Conservation (phyloP, 176 grass and related monocot species). For the Carex parvula region DNA sequence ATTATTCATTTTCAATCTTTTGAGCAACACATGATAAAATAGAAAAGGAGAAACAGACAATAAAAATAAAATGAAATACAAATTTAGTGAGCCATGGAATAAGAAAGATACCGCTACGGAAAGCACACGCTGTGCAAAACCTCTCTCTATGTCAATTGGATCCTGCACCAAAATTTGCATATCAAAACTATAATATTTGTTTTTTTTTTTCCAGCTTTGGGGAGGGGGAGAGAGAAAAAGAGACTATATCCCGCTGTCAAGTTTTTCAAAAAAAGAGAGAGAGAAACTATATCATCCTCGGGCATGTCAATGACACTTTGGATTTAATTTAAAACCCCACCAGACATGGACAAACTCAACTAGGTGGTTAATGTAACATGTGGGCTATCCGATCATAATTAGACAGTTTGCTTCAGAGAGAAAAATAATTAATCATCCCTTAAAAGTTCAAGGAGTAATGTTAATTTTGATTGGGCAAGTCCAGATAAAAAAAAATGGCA, state of each 20-base stretch:
- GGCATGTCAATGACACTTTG: too few species aligned
- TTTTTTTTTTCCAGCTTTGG: background rate
- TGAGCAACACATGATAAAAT: background rate
- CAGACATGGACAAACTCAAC: too few species aligned
- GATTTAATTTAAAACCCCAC: too few species aligned
- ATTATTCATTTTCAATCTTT: constrained; percentile 14
- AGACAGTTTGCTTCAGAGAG: background rate
- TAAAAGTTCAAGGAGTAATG: background rate
- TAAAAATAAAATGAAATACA: constrained; percentile 2
- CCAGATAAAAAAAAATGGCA: background rate
- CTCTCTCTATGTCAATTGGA: constrained; percentile 86
- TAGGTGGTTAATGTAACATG: background rate
- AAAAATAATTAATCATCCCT: background rate
- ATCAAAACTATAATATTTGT: background rate
- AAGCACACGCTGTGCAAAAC: constrained; percentile 75
- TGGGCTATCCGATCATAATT: background rate
- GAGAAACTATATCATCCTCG: too few species aligned
- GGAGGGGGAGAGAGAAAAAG: background rate
- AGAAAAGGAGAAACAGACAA: constrained; percentile 27
- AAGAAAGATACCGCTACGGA: constrained; percentile 60
- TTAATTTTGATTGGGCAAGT: background rate
- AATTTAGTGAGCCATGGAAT: background rate
- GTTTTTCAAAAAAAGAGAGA: too few species aligned
- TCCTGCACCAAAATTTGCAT: constrained; percentile 49
- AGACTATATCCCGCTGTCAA: too few species aligned